Evolutionary conservation across 1,284 basidiomycete species (phyloP).

Genomic region (Hemileia vastatrix): DNA sequence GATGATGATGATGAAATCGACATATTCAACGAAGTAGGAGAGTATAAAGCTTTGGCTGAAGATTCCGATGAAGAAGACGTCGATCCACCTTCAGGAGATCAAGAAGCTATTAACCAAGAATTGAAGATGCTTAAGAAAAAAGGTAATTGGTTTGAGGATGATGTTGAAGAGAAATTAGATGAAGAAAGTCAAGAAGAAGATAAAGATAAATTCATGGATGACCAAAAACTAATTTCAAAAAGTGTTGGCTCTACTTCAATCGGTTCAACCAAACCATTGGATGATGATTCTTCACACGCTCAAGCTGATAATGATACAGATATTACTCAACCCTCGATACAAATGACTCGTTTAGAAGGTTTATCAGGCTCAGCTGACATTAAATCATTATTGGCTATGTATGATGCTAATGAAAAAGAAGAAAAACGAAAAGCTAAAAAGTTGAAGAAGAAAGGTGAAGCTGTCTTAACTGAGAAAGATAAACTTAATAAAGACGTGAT

Average conservation of each 20-base stretch:
- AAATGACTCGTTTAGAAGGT: constrained; percentile 13
- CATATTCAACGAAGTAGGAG: constrained; percentile 21
- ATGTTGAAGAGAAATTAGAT: constrained; percentile 4
- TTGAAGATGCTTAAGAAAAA: no score
- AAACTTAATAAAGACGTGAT: constrained; percentile 19
- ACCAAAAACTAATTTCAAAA: background rate
- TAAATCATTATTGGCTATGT: constrained; percentile 12
- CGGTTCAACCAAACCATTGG: background rate
- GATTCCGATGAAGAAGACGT: constrained; percentile 13
- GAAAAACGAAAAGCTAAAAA: constrained; percentile 24
- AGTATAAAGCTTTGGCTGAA: constrained; percentile 21
- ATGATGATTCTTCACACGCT: no score
- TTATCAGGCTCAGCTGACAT: constrained; percentile 23
- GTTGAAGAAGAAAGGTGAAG: constrained; percentile 15
- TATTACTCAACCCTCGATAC: background rate
- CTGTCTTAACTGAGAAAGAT: constrained; percentile 19
- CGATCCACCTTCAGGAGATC: background rate
- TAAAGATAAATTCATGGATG: background rate
- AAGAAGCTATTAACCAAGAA: no score
- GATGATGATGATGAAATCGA: constrained; percentile 20
- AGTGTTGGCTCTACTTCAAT: background rate
- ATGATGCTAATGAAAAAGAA: constrained; percentile 23
- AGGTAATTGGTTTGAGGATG: constrained; percentile 22
- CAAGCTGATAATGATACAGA: background rate
- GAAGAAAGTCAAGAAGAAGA: background rate